Evolutionary conservation across 73 alveolate species (phyloP).

Genomic region (Symbiodinium pilosum): DNA sequence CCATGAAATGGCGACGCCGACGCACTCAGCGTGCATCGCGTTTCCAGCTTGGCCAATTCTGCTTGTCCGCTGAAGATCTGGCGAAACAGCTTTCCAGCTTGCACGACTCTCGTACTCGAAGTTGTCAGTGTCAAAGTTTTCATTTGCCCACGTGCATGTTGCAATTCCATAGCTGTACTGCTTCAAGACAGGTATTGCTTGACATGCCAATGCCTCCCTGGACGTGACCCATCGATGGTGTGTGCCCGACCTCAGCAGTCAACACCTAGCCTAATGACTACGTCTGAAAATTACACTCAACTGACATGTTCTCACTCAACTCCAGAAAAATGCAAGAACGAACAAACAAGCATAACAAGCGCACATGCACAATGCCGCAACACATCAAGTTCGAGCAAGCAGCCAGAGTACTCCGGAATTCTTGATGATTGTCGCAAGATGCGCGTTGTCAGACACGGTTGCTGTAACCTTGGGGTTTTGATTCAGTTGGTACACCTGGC

Average conservation of each 20-base stretch:
- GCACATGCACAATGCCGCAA: too few species aligned
- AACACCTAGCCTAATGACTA: too few species aligned
- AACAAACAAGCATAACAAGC: too few species aligned
- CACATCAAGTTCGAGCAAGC: too few species aligned
- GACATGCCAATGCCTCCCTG: neutral
- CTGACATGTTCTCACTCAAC: too few species aligned
- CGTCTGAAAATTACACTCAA: too few species aligned
- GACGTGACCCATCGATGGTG: neutral
- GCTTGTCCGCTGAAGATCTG: neutral
- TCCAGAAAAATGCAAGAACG: too few species aligned
- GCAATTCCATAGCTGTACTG: neutral
- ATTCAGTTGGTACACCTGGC: neutral
- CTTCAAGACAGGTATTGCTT: neutral
- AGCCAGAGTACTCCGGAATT: constrained; percentile 3
- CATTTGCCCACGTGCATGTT: neutral
- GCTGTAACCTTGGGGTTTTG: neutral
- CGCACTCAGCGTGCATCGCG: neutral
- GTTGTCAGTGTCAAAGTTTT: neutral
- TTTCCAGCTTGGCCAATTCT: neutral
- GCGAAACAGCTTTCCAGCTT: neutral
- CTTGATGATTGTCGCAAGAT: neutral
- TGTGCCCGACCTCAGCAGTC: neutral
- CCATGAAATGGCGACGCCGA: too few species aligned
- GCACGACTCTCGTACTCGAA: too few species aligned
- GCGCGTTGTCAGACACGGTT: neutral